Evolutionary conservation across 179 eudicot genomes (phyloP).

Genomic region (Vitellaria paradoxa): DNA sequence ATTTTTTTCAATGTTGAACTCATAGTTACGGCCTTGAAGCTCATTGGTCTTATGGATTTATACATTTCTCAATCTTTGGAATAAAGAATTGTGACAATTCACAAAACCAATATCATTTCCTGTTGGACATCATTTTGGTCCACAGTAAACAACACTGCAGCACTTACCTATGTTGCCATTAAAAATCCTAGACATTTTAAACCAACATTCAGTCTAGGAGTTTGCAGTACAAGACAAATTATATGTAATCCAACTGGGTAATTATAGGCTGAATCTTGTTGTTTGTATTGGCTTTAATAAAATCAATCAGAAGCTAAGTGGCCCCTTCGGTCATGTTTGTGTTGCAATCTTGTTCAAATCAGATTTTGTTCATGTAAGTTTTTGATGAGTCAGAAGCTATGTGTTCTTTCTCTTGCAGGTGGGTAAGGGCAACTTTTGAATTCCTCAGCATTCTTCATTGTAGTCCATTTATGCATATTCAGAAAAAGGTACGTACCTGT

Average conservation of each 20-base stretch:
- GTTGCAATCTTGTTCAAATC: neutral
- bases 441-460: conserved; percentile 52
- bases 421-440: conserved; percentile 87
- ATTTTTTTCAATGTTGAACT: neutral
- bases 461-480: conserved; percentile 71
- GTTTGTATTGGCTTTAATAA: neutral
- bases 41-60: neutral
- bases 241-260: neutral
- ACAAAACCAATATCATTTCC: neutral
- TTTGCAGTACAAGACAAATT: neutral
- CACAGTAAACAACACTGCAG: neutral
- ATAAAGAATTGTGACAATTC: neutral
- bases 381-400: too few species aligned
- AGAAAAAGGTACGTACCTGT: conserved; percentile 47
- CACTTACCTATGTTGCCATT: neutral
- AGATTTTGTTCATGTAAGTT: too few species aligned
- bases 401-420: conserved; percentile 41
- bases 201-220: neutral
- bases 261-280: neutral
- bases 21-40: neutral
- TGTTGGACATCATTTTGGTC: neutral
- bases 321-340: neutral
- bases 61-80: neutral
- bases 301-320: neutral
- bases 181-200: neutral